Evolutionary conservation across 192 early-diverging fungal species (phyloP), one percentile per base, ranked within the genome.

Genomic region (Pecoramyces ruminantium): DNA sequence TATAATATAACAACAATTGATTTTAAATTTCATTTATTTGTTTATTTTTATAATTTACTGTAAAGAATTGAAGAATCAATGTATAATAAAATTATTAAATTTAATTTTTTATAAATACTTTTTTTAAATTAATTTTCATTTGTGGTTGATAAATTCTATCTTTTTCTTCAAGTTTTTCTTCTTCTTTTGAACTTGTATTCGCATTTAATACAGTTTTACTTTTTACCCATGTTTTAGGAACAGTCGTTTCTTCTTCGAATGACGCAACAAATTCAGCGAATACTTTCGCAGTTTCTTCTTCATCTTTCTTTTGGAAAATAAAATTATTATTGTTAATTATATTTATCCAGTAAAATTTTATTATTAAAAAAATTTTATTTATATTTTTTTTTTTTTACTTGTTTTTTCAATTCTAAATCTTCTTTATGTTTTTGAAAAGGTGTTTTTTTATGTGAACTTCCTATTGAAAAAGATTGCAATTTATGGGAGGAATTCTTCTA

Each of bases 231-330:
- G 81, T 83, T 58, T 83, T 83, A 67, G 86, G 82, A 21, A 79
- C 78, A 80, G 30, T 81, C 58, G 28, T 88, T 51, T 51, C 89
- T n/a, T 87, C 87, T 78, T 92, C 93, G 82, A 95, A 94, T 1
- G 93, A 94, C 13, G 92, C 92, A 18, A 92, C 92, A 85, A 95
- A 95, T 38, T 94, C 92, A 77, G 87, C 89, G 83, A 93, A 93
- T 4, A 92, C 93, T 80, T 90, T 89, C 30, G 92, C 92, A n/a
- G 94, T 89, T 85, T 94, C 93, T 80, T 93, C 92, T 28, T 90
- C 87, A 81, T 94, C 93, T 90, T 91, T 82, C 81, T 78, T 38
- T 80, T 16, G n/a, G n/a, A n/a, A n/a, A n/a, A n/a, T n/a, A n/a
- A n/a, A n/a, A n/a, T n/a, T n/a, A n/a, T n/a, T n/a, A n/a, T n/a